These are phyloP conservation scores for Termitomyces sp. DNA, from an alignment of 768 basidiomycete species.

Conservation along the genomic window DNA sequence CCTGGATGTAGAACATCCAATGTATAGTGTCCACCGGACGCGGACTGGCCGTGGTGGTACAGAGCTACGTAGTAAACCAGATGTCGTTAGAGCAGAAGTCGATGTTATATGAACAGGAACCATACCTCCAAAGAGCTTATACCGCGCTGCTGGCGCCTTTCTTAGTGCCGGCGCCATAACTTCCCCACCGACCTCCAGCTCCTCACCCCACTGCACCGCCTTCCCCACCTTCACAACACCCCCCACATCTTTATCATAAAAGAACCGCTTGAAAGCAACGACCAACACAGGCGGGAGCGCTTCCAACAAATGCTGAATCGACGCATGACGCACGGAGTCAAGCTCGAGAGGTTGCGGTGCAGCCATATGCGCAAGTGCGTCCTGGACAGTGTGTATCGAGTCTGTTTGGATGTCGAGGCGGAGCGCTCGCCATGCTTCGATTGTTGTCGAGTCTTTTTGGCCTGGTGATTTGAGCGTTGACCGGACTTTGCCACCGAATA, in stretches of 20 bases:
- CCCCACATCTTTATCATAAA: conserved; percentile 71
- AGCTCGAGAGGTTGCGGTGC: conserved; percentile 80
- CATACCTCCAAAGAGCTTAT: conserved; percentile 81
- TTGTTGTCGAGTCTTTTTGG: conserved; percentile 80
- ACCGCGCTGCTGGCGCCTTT: conserved; percentile 46
- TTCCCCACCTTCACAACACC: conserved; percentile 88
- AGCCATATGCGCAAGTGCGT: conserved; percentile 77
- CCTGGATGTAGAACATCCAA: conserved; percentile 78
- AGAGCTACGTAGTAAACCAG: conserved; percentile 45
- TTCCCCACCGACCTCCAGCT: conserved; percentile 75
- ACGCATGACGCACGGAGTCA: conserved; percentile 65
- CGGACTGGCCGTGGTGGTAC: conserved; percentile 91
- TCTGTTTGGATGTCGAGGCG: conserved; percentile 78
- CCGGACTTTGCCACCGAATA: conserved; percentile 93
- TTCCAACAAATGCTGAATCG: conserved; percentile 69
- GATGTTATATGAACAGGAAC: neutral
- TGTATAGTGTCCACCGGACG: conserved; percentile 94
- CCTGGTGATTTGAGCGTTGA: conserved; percentile 79
- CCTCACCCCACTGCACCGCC: conserved; percentile 71
- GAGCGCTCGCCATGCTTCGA: conserved; percentile 90
- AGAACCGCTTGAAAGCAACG: conserved; percentile 88
- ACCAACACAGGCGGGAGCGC: conserved; percentile 80
- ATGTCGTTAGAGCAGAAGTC: neutral
- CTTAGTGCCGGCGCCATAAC: conserved; percentile 54
- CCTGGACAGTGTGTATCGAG: conserved; percentile 67